Conservation (phyloP, 2,329 filamentous ascomycete species). For the Diaporthe caulivora region DNA sequence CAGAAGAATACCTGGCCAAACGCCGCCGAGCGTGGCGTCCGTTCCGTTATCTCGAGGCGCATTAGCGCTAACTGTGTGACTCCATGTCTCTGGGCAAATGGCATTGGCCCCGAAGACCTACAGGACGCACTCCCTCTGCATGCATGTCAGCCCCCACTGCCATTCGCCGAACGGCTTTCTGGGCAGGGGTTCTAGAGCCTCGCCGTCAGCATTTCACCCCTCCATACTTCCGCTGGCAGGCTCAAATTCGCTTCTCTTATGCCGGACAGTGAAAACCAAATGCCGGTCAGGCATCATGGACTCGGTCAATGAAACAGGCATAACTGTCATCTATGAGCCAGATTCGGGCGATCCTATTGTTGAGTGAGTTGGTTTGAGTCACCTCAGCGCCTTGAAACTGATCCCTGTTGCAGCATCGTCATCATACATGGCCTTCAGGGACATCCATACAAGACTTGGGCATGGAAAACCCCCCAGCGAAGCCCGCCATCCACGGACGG, state of each 20-base stretch:
- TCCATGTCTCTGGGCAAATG: too few species aligned
- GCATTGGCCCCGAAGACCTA: too few species aligned
- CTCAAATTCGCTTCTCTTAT: not conserved
- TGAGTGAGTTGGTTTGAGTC: not conserved
- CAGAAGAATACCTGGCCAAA: too few species aligned
- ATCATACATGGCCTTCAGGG: not conserved
- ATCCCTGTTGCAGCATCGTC: not conserved
- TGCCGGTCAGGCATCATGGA: not conserved
- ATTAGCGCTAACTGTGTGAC: too few species aligned
- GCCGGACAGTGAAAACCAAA: too few species aligned
- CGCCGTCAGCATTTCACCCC: not conserved
- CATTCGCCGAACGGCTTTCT: too few species aligned
- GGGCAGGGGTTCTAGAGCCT: too few species aligned
- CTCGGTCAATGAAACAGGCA: not conserved
- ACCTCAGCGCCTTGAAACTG: not conserved
- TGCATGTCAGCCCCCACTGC: too few species aligned
- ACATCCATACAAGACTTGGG: conserved; percentile 10
- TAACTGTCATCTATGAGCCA: not conserved
- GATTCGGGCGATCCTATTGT: not conserved
- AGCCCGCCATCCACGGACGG: not conserved
- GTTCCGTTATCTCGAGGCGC: too few species aligned
- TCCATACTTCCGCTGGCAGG: not conserved
- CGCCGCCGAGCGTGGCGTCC: too few species aligned
- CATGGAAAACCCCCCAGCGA: not conserved
- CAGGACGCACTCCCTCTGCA: too few species aligned